A percentile compares a stretch with the other conserved stretches of the same genome.
phyloP scores from a whole-genome alignment of 495 filamentous ascomycete species.

The Achaetomiella virescens region DNA sequence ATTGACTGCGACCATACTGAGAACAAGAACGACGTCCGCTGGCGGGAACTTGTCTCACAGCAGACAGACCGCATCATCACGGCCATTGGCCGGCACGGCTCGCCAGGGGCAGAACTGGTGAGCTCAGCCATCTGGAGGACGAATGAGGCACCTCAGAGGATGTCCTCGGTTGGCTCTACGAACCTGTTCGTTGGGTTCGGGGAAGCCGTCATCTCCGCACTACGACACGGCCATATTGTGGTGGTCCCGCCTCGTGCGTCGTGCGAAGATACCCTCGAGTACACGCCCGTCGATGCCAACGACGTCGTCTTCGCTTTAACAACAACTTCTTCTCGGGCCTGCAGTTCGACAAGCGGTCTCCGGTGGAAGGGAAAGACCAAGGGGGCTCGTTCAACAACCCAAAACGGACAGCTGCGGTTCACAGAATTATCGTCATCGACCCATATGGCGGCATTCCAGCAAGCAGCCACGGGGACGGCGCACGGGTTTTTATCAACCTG shows the following conservation, averaged over 20 bases:
- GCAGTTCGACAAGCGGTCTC: constrained; percentile 27
- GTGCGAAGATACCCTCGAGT: constrained; percentile 50
- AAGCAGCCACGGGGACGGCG: constrained; percentile 54
- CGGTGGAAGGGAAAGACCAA: constrained; percentile 22
- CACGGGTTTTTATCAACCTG: constrained; percentile 91
- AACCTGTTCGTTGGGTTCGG: constrained; percentile 39
- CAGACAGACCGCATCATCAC: constrained; percentile 70
- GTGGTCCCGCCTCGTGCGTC: constrained; percentile 68
- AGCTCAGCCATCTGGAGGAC: constrained; percentile 53
- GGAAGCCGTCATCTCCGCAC: constrained; percentile 57
- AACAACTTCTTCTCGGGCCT: constrained; percentile 63
- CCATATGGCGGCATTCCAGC: constrained; percentile 81
- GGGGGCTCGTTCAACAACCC: constrained; percentile 43
- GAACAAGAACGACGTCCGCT: constrained; percentile 1
- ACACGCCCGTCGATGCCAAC: constrained; percentile 53
- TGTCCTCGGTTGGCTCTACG: constrained; percentile 18
- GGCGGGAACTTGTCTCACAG: constrained; percentile 44
- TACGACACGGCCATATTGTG: constrained; percentile 72
- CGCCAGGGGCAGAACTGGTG: constrained; percentile 60
- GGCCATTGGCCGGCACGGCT: constrained; percentile 63
- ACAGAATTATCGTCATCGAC: constrained; percentile 86
- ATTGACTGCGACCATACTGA: constrained; percentile 56
- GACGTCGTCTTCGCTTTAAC: constrained; percentile 67
- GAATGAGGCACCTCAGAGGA: constrained; percentile 21
- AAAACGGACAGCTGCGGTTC: constrained; percentile 55